Conservation (phyloP, 139 green algal species). For the Spirogloea muscicola region DNA sequence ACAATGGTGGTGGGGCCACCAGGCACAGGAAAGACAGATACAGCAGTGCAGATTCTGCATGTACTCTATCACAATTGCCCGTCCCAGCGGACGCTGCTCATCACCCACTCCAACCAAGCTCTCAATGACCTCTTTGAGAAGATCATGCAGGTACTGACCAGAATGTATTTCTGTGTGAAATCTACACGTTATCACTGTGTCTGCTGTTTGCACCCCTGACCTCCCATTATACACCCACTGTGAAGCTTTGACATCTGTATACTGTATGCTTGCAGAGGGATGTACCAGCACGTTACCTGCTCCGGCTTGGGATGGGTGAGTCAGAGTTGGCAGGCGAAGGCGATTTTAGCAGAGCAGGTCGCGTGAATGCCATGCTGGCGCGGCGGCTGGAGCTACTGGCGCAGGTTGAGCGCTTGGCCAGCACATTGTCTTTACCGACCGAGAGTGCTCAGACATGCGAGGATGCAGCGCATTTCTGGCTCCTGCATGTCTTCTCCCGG, state of each 20-base stretch:
- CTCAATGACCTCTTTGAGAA: constrained; percentile 95
- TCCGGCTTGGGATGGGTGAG: constrained; percentile 86
- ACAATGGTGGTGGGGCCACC: constrained; percentile 95
- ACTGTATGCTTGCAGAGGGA: constrained; percentile 73
- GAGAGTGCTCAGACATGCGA: constrained; percentile 92
- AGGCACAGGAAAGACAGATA: constrained; percentile 97
- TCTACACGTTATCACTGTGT: too few relatives aligned
- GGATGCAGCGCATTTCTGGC: constrained; percentile 92
- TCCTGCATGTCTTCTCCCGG: constrained; percentile 85
- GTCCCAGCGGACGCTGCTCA: constrained; percentile 81
- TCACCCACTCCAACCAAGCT: constrained; percentile 96
- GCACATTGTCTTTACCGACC: constrained; percentile 50
- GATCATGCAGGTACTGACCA: constrained; percentile 71
- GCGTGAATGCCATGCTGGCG: constrained; percentile 93
- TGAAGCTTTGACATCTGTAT: too few relatives aligned
- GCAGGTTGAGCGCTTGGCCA: constrained; percentile 59
- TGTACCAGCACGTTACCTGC: constrained; percentile 74
- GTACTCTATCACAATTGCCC: constrained; percentile 94
- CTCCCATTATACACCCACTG: too few relatives aligned
- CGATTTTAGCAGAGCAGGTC: constrained; percentile 77
- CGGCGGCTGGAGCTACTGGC: constrained; percentile 82
- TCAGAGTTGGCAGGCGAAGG: constrained; percentile 80
- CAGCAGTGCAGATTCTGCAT: constrained; percentile 83
- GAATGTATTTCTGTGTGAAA: too few relatives aligned
- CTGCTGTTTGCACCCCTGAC: too few relatives aligned